phyloP scores from a whole-genome alignment of 768 basidiomycete genomes.

The Plicaturopsis crispa region DNA sequence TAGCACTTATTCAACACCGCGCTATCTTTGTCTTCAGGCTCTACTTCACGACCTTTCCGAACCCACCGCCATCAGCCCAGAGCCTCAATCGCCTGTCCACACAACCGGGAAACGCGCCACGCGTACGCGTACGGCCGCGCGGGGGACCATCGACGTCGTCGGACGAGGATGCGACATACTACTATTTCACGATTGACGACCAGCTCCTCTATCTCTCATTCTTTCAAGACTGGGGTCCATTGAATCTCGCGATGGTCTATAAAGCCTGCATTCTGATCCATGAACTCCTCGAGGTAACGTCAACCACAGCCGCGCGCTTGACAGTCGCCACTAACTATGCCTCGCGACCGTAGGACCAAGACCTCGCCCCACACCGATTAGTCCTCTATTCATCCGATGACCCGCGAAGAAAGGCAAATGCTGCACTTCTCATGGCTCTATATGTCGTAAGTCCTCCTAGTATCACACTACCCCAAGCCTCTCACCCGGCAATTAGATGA shows the following conservation, averaged over 20 bases:
- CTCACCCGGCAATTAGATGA: conserved; percentile 54
- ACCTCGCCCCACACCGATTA: conserved; percentile 63
- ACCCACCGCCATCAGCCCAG: conserved; percentile 62
- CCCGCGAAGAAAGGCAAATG: conserved; percentile 85
- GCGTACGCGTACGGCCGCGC: conserved; percentile 51
- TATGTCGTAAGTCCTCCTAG: conserved; percentile 62
- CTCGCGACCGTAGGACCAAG: conserved; percentile 52
- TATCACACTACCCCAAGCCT: conserved; percentile 7
- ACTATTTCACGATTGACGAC: conserved; percentile 92
- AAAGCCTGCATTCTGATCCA: conserved; percentile 89
- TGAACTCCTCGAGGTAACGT: conserved; percentile 76
- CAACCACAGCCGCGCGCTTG: no score
- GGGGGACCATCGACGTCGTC: conserved; percentile 58
- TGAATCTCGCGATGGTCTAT: conserved; percentile 90
- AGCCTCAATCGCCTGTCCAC: conserved; percentile 52
- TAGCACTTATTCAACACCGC: background rate
- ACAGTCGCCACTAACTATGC: no score
- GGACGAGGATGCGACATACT: conserved; percentile 71
- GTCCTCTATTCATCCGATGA: conserved; percentile 87
- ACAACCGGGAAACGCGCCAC: conserved; percentile 48
- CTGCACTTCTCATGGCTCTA: conserved; percentile 88
- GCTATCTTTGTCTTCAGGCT: conserved; percentile 46
- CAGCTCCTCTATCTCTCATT: conserved; percentile 88
- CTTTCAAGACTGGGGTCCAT: conserved; percentile 91
- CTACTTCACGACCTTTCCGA: conserved; percentile 85